Evolutionary conservation across 2,329 filamentous ascomycete genomes (phyloP).

Genomic region (Samsoniella hepiali): DNA sequence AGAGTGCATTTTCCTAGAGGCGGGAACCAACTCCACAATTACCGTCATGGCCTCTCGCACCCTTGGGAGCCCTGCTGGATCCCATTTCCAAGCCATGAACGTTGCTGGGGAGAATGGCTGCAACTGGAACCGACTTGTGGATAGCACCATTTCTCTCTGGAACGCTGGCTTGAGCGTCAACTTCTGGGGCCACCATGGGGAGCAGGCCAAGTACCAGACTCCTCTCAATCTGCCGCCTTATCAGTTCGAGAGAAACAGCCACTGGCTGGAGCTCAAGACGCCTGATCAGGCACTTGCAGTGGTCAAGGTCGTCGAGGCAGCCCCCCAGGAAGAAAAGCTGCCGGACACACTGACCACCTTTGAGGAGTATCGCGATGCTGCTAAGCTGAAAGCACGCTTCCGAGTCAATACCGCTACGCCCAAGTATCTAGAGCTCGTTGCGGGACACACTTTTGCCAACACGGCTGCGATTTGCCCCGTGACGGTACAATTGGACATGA

Average conservation of each 20-base stretch:
- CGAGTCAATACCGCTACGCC: slow-evolving; percentile 37
- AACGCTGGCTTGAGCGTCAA: slow-evolving; percentile 32
- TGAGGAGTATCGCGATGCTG: background rate
- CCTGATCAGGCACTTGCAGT: slow-evolving; percentile 17
- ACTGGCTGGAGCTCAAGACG: slow-evolving; percentile 37
- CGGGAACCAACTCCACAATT: slow-evolving; percentile 38
- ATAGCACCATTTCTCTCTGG: slow-evolving; percentile 38
- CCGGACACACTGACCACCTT: background rate
- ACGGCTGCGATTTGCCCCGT: slow-evolving; percentile 39
- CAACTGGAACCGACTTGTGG: background rate
- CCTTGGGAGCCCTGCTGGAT: no score
- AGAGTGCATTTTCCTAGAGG: slow-evolving; percentile 38
- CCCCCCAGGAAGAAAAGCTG: no score
- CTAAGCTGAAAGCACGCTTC: slow-evolving; percentile 32
- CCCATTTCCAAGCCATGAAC: slow-evolving; percentile 12
- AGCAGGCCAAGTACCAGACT: slow-evolving; percentile 25
- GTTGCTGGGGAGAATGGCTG: slow-evolving; percentile 19
- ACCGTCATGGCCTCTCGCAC: slow-evolving; percentile 29
- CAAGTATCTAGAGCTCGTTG: slow-evolving; percentile 34
- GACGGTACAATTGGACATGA: slow-evolving; percentile 33
- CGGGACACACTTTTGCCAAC: slow-evolving; percentile 38
- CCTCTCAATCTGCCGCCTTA: slow-evolving; percentile 38
- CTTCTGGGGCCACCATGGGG: slow-evolving; percentile 37
- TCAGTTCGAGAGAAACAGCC: slow-evolving; percentile 39
- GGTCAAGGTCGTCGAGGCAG: no score